Evolutionary conservation across 2,329 filamentous ascomycete species (phyloP).

Genomic region (Chalaropsis thielavioides): DNA sequence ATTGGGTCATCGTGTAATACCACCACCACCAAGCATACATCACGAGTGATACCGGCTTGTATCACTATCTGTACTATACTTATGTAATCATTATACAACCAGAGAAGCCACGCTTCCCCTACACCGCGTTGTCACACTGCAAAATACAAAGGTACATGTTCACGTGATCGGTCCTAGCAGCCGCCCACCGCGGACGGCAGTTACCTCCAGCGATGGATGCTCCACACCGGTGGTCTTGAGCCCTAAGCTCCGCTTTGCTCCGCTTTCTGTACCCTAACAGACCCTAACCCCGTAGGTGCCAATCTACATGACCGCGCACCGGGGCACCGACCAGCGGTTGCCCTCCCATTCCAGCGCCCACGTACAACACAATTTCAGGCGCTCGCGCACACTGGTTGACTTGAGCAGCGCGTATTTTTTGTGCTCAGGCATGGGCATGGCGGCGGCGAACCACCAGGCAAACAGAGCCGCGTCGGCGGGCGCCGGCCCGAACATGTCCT

Average conservation of each 20-base stretch:
- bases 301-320: slow-evolving; percentile 12
- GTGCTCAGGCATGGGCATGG: slow-evolving; percentile 60
- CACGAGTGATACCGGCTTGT: neutral
- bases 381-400: slow-evolving; percentile 61
- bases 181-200: neutral
- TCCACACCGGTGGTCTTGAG: neutral
- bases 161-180: neutral
- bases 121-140: neutral
- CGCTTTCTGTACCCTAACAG: neutral
- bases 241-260: too few relatives aligned
- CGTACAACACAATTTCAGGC: slow-evolving; percentile 65
- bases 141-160: neutral
- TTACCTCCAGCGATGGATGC: neutral
- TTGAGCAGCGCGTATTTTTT: slow-evolving; percentile 67
- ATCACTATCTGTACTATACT: neutral
- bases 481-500: slow-evolving; percentile 55
- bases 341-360: slow-evolving; percentile 65
- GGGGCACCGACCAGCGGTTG: slow-evolving; percentile 49
- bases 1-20: neutral
- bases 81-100: neutral
- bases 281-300: neutral
- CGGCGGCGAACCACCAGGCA: slow-evolving; percentile 81
- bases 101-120: neutral
- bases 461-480: slow-evolving; percentile 64
- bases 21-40: neutral